These are phyloP conservation scores for Cymbopogon citratus DNA, from an alignment of 176 grass and related monocot species.

Conservation along the genomic window DNA sequence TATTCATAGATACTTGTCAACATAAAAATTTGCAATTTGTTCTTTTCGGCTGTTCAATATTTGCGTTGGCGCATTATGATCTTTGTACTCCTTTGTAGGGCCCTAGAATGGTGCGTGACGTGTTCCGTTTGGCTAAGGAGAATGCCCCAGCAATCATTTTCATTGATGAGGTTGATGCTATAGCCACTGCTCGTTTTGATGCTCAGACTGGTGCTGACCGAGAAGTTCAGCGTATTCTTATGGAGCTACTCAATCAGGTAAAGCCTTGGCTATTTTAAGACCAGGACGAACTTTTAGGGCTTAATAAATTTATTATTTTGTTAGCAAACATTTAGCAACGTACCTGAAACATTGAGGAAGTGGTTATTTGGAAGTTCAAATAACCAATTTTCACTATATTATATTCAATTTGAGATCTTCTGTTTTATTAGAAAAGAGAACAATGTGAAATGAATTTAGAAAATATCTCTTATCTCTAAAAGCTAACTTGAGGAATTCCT, in stretches of 20 bases:
- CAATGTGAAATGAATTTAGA: neutral
- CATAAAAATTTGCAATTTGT: neutral
- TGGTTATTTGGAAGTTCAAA: neutral
- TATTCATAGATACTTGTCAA: neutral
- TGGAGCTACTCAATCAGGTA: conserved; percentile 99
- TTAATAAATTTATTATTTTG: neutral
- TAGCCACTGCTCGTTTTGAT: conserved; percentile 97
- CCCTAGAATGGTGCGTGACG: conserved; percentile 96
- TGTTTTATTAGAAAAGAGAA: neutral
- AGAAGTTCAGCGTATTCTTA: conserved; percentile 98
- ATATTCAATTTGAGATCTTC: neutral
- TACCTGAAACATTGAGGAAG: neutral
- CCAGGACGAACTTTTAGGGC: neutral
- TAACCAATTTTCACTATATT: neutral
- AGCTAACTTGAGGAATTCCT: neutral
- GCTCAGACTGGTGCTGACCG: conserved; percentile 96
- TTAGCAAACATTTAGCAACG: neutral
- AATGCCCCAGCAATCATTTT: conserved; percentile 98
- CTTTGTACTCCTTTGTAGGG: conserved; percentile 43
- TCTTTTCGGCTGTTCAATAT: neutral
- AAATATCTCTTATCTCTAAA: neutral
- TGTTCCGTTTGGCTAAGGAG: conserved; percentile 96
- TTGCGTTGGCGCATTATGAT: neutral
- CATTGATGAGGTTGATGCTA: conserved; percentile 99
- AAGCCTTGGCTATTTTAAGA: neutral